These are phyloP conservation scores for Aureobasidium namibiae DNA, from an alignment of 2,329 filamentous ascomycete genomes.

Conservation along the genomic window DNA sequence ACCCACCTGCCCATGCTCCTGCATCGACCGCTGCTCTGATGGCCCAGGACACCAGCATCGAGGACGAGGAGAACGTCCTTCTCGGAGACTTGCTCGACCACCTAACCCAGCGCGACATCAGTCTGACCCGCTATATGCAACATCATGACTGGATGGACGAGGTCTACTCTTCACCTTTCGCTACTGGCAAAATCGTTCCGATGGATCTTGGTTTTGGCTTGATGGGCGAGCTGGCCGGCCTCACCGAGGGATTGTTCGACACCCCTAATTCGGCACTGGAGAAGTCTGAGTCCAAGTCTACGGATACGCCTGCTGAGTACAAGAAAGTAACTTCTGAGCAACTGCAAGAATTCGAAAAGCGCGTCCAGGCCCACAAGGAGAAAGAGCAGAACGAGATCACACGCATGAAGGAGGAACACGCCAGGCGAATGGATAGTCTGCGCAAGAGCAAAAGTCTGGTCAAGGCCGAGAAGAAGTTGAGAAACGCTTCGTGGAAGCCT, in stretches of 20 bases:
- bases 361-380: conserved; percentile 63
- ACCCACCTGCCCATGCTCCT: conserved; percentile 33
- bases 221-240: conserved; percentile 64
- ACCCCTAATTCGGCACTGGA: conserved; percentile 32
- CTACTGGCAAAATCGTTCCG: conserved; percentile 74
- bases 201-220: conserved; percentile 78
- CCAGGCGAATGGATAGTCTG: conserved; percentile 65
- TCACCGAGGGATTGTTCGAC: conserved; percentile 83
- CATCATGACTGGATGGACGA: conserved; percentile 99
- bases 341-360: conserved; percentile 73
- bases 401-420: conserved; percentile 72
- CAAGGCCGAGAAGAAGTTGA: conserved; percentile 67
- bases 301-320: conserved; percentile 24
- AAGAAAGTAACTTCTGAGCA: conserved; percentile 62
- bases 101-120: conserved; percentile 82
- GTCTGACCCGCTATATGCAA: conserved; percentile 76
- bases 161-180: conserved; percentile 82
- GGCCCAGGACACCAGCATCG: conserved; percentile 47
- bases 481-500: conserved; percentile 52
- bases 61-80: conserved; percentile 85
- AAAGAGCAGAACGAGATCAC: conserved; percentile 75
- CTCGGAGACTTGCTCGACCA: conserved; percentile 85
- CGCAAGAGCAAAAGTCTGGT: conserved; percentile 61
- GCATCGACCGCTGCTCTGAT: conserved; percentile 34
- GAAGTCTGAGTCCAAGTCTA: conserved; percentile 20